Evolutionary conservation across 805 yeast species (phyloP).

Genomic region (Schwanniomyces sp.): DNA sequence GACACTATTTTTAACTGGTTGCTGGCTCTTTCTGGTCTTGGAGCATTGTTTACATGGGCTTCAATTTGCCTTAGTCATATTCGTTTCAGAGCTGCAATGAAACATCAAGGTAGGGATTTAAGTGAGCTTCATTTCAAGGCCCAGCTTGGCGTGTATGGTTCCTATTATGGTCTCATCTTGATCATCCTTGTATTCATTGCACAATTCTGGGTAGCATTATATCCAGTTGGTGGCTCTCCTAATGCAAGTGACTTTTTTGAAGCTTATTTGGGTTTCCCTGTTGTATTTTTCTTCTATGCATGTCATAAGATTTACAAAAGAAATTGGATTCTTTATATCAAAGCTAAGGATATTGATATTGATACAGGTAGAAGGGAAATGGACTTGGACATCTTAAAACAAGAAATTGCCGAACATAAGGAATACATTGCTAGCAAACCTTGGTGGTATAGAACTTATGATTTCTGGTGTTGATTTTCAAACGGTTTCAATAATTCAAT

Average conservation of each 20-base stretch:
- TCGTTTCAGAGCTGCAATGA: constrained; percentile 40
- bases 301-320: constrained; percentile 37
- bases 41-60: constrained; percentile 41
- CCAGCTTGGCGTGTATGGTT: constrained; percentile 43
- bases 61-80: constrained; percentile 40
- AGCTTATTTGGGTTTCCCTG: constrained; percentile 33
- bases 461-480: constrained; percentile 2
- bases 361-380: constrained; percentile 42
- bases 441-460: constrained; percentile 2
- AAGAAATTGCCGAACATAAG: constrained; percentile 41
- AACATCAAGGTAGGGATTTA: constrained; percentile 29
- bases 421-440: constrained; percentile 7
- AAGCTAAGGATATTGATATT: constrained; percentile 36
- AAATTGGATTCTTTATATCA: constrained; percentile 28
- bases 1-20: constrained; percentile 43
- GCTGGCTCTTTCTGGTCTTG: constrained; percentile 39
- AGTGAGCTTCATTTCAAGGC: constrained; percentile 39
- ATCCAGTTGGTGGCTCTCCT: constrained; percentile 35
- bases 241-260: constrained; percentile 33
- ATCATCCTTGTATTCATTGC: constrained; percentile 47
- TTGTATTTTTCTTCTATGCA: constrained; percentile 30
- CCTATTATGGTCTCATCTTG: constrained; percentile 49
- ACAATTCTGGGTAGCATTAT: constrained; percentile 67
- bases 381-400: constrained; percentile 37
- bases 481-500: too few species aligned